Evolutionary conservation across 192 early-diverging fungal genomes (phyloP), one percentile per base, ranked within the genome.

Genomic region (Chytriomyces sp.): DNA sequence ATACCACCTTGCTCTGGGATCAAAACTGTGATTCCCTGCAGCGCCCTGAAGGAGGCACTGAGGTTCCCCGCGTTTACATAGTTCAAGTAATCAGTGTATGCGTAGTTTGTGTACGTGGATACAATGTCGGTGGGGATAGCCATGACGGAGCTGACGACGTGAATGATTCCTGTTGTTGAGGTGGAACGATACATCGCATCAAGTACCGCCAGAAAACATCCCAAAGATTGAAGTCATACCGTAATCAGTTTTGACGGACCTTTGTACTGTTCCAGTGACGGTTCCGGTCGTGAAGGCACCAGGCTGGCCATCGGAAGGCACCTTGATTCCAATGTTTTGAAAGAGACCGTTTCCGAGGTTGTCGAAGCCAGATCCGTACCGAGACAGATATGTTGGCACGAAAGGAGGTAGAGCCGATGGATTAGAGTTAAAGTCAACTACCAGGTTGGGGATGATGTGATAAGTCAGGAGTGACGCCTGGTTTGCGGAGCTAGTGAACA

Each of bases 161-260:
- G 65, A 52, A 75, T 69, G 33, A 75, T 61, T 19, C 64, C 74
- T 75, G n/a, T 37, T 14, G n/a, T 64, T 52, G 4, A 73, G 34
- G 26, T 63, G 8, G 7, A 36, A 52, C 36, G 25, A 30, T 66
- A 52, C 8, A 8, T 0, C 12, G 64, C 64, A 22, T 41, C 2
- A 0, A 1, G 6, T n/a, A 10, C 38, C 19, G 22, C 44, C n/a
- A 66, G 17, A n/a, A n/a, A n/a, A n/a, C n/a, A n/a, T n/a, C n/a
- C n/a, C n/a, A n/a, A n/a, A n/a, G 41, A 49, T 55, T 8, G 22
- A 36, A 0, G 54, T 30, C 5, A 44, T 40, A 59, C 64, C 64
- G 17, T 52, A 68, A 44, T 67, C 74, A 25, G 64, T 60, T 37
- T 38, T 53, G 56, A 75, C 57, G 17, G 22, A 44, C n/a, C 37